Evolutionary conservation across 345 rosid genomes (phyloP), one percentile per base, ranked within the genome.

Genomic region (Turritis glabra): DNA sequence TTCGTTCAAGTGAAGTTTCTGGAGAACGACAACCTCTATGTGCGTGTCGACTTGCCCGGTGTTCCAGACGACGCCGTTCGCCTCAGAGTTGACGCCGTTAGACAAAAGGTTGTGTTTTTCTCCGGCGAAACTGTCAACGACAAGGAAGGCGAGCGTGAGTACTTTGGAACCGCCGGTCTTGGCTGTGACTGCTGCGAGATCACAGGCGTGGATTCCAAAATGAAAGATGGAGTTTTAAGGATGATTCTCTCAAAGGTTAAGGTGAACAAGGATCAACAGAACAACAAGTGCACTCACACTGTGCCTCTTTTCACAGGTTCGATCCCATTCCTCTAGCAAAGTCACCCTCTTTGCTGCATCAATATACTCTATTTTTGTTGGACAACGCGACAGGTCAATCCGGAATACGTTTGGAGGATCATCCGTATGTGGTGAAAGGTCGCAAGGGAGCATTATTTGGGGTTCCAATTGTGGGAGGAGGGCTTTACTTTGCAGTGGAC

Each of bases 141-240:
- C 44, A 40, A 12, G 4, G 60, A 38, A 10, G 30, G 32, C 1
- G 25, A 21, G 3, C 74, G 68, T 21, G 69, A 67, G 23, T 67
- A 67, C 68, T 75, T 74, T 1, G 69, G 74, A 14, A 2, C 48
- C 21, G 69, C 74, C 10, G 74, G 79, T 29, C 8, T 75, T 0
- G 61, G 46, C 3, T 75, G 79, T 58, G 72, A 74, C 72, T 74
- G 79, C 37, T 75, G 79, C 62, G 68, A 75, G 61, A 75, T 75
- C 61, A 75, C 79, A 1, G 29, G 44, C 22, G 78, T 74, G 2
- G 55, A 74, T 3, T 54, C 63, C 3, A 37, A 48, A 3, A 59
- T 68, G 74, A 67, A 75, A 50, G 63, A 68, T 8, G 74, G 79
- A 9, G 74, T 75, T 5, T 50, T 75, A 26, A 48, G 74, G 44